These are phyloP conservation scores for Massariosphaeria phaeospora DNA, from an alignment of 495 filamentous ascomycete genomes.

Conservation along the genomic window DNA sequence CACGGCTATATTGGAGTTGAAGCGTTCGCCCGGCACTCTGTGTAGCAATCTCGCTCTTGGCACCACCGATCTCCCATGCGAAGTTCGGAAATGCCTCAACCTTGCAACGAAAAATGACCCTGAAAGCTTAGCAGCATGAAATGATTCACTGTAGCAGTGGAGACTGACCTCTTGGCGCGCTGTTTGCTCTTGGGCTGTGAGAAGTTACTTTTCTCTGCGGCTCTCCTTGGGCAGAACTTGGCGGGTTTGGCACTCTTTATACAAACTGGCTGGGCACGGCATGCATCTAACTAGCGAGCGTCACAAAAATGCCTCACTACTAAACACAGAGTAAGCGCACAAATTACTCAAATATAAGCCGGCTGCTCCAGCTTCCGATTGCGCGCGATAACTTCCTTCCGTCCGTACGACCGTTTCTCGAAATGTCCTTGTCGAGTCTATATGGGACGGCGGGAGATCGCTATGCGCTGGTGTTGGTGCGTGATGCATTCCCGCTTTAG, in stretches of 20 bases:
- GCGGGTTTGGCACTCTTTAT: conserved; percentile 8
- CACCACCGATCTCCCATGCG: not conserved
- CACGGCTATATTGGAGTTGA: not conserved
- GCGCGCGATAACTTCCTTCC: too few relatives aligned
- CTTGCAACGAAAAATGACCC: too few relatives aligned
- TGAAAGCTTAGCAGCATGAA: not conserved
- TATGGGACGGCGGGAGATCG: too few relatives aligned
- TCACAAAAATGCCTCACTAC: not conserved
- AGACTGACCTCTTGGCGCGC: too few relatives aligned
- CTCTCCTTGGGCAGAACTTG: not conserved
- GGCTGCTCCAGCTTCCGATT: too few relatives aligned
- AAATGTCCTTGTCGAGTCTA: too few relatives aligned
- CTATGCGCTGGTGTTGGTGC: too few relatives aligned
- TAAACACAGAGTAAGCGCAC: too few relatives aligned
- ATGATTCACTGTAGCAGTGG: not conserved
- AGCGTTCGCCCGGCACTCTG: not conserved
- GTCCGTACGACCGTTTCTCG: too few relatives aligned
- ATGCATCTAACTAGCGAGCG: not conserved
- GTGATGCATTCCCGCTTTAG: too few relatives aligned
- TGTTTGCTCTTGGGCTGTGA: not conserved
- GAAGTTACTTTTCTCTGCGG: not conserved
- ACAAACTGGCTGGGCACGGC: not conserved
- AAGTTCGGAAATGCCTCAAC: too few relatives aligned
- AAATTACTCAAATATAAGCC: too few relatives aligned
- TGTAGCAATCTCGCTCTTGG: not conserved